These are phyloP conservation scores for Colletotrichum noveboracense DNA, from an alignment of 2,329 filamentous ascomycete genomes.

Conservation along the genomic window DNA sequence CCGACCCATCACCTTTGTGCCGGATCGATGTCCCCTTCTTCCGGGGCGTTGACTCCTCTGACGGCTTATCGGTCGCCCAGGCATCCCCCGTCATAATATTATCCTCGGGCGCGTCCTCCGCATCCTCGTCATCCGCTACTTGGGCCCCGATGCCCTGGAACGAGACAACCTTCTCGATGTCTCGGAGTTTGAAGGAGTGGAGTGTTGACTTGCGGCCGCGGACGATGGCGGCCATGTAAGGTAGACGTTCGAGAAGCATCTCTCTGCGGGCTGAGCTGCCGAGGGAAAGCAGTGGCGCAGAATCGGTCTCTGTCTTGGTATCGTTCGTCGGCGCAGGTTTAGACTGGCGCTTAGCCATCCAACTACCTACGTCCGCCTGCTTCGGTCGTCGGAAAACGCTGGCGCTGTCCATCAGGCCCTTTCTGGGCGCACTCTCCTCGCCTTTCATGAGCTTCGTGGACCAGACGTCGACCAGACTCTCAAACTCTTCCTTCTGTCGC, in stretches of 20 bases:
- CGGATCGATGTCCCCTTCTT: conserved; percentile 50
- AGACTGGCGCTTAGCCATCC: conserved; percentile 24
- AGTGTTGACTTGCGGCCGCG: conserved; percentile 43
- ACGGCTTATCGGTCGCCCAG: conserved; percentile 68
- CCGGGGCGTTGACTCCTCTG: conserved; percentile 56
- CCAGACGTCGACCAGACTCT: conserved; percentile 74
- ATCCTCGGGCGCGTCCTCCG: conserved; percentile 48
- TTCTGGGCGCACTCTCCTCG: conserved; percentile 43
- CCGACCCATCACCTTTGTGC: conserved; percentile 33
- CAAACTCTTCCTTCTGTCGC: conserved; percentile 82
- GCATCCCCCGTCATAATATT: conserved; percentile 43
- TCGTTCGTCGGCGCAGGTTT: background rate
- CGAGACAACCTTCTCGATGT: conserved; percentile 71
- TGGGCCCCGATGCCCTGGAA: conserved; percentile 64
- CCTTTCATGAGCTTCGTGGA: conserved; percentile 65
- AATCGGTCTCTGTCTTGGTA: conserved; percentile 11
- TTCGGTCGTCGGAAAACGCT: conserved; percentile 53
- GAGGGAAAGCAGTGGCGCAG: conserved; percentile 57
- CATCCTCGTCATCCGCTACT: conserved; percentile 50
- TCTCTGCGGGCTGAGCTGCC: conserved; percentile 73
- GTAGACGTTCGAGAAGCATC: conserved; percentile 83
- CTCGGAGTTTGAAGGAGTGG: conserved; percentile 47
- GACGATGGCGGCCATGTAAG: conserved; percentile 78
- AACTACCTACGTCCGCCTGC: conserved; percentile 28
- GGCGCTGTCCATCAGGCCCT: conserved; percentile 50